Evolutionary conservation across 2,329 filamentous ascomycete genomes (phyloP).

Genomic region (Fusarium setosum): DNA sequence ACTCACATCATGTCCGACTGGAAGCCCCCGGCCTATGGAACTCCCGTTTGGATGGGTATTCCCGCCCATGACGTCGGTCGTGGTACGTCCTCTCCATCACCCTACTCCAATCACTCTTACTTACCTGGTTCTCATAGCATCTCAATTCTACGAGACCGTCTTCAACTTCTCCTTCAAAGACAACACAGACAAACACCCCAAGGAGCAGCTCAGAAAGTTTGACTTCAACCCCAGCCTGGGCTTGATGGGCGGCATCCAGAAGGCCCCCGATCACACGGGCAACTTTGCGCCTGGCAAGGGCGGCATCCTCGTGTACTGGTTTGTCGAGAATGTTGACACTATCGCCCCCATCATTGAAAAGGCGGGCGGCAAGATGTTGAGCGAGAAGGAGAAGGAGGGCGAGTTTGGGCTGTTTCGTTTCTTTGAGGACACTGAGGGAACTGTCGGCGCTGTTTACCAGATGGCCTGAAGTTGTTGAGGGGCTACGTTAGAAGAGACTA

Average conservation of each 20-base stretch:
- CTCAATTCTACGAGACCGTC: constrained; percentile 44
- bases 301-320: constrained; percentile 44
- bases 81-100: constrained; percentile 23
- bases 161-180: constrained; percentile 44
- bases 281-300: constrained; percentile 41
- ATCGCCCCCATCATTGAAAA: constrained; percentile 39
- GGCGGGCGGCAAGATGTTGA: constrained; percentile 46
- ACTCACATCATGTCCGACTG: constrained; percentile 40
- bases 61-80: constrained; percentile 42
- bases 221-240: constrained; percentile 45
- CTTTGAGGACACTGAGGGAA: constrained; percentile 48
- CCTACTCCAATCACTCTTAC: neutral
- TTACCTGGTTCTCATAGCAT: constrained; percentile 26
- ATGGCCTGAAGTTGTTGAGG: constrained; percentile 21
- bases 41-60: constrained; percentile 44
- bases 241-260: constrained; percentile 44
- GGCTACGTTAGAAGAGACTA: too few species aligned
- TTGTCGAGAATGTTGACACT: constrained; percentile 45
- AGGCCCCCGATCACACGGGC: constrained; percentile 40
- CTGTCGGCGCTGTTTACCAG: constrained; percentile 45
- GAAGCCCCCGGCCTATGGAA: constrained; percentile 45
- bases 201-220: constrained; percentile 38
- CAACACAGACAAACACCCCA: constrained; percentile 8
- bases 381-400: constrained; percentile 41
- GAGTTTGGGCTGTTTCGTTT: constrained; percentile 42